Conservation (phyloP, 2,329 filamentous ascomycete species). For the Fusarium sulawesiense region DNA sequence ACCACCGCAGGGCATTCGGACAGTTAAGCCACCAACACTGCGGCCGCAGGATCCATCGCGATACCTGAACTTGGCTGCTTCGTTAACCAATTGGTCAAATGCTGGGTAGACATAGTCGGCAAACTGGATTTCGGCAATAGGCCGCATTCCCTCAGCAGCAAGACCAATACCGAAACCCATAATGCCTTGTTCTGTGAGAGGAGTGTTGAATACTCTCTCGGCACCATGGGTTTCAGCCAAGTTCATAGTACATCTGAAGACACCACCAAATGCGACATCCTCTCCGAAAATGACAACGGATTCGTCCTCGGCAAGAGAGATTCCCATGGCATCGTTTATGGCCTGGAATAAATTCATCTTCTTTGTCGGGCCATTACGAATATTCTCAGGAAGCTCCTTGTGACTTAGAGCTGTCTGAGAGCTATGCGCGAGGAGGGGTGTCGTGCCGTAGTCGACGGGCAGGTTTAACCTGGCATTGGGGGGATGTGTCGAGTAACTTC, state of each 20-base stretch:
- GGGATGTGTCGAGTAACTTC: constrained; percentile 66
- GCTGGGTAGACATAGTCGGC: constrained; percentile 94
- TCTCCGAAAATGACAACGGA: constrained; percentile 93
- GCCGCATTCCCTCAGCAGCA: constrained; percentile 90
- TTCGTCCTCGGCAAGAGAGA: constrained; percentile 84
- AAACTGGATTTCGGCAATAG: constrained; percentile 95
- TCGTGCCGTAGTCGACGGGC: constrained; percentile 87
- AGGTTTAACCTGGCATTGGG: constrained; percentile 79
- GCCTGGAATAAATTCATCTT: constrained; percentile 95
- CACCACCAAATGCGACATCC: constrained; percentile 95
- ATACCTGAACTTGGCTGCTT: constrained; percentile 89
- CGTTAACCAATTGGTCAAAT: constrained; percentile 94
- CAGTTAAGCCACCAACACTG: constrained; percentile 80
- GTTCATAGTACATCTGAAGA: constrained; percentile 94
- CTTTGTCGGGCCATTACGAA: constrained; percentile 77
- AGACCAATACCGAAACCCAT: constrained; percentile 92
- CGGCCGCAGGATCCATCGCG: constrained; percentile 70
- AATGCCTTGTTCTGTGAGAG: constrained; percentile 92
- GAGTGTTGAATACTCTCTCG: constrained; percentile 95
- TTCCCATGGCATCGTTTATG: constrained; percentile 88
- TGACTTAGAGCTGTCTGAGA: constrained; percentile 77
- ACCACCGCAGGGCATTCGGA: constrained; percentile 89
- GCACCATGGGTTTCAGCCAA: constrained; percentile 87
- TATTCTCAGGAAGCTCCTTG: constrained; percentile 75
- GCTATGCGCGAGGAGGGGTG: constrained; percentile 82